Conservation (phyloP, 805 yeast species). For the Wickerhamomyces tratensis region DNA sequence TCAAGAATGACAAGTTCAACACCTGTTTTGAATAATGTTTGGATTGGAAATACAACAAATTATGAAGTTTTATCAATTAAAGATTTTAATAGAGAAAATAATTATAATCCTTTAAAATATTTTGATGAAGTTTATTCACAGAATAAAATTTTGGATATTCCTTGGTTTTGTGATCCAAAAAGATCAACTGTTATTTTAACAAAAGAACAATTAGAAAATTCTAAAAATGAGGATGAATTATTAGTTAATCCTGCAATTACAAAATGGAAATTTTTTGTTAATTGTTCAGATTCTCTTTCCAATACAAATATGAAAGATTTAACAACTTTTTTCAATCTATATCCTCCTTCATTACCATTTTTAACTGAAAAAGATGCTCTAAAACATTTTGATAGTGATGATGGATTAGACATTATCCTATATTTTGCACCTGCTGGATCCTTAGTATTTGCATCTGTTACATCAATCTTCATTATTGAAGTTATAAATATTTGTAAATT, state of each 20-base stretch:
- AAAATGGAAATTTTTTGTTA: conserved; percentile 44
- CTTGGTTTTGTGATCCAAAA: conserved; percentile 38
- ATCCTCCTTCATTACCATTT: neutral
- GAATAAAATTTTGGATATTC: conserved; percentile 10
- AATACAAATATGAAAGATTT: neutral
- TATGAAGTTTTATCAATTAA: conserved; percentile 30
- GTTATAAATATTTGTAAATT: conserved; percentile 62
- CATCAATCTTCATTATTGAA: neutral
- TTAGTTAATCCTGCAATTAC: conserved; percentile 42
- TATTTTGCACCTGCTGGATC: neutral
- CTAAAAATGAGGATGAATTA: conserved; percentile 8
- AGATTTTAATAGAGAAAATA: conserved; percentile 4
- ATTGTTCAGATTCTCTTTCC: conserved; percentile 36
- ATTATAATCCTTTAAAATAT: too few species aligned
- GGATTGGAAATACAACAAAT: conserved; percentile 82
- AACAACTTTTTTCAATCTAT: too few species aligned
- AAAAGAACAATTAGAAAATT: conserved; percentile 17
- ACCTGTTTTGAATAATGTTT: conserved; percentile 41
- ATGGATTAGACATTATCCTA: neutral
- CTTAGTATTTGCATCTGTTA: neutral
- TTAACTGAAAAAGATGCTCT: too few species aligned
- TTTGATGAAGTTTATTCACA: too few species aligned
- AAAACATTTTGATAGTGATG: neutral
- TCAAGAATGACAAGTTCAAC: conserved; percentile 78
- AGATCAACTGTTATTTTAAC: conserved; percentile 40